These are phyloP conservation scores for Penicillium sp. DNA, from an alignment of 2,329 filamentous ascomycete species.

Conservation along the genomic window DNA sequence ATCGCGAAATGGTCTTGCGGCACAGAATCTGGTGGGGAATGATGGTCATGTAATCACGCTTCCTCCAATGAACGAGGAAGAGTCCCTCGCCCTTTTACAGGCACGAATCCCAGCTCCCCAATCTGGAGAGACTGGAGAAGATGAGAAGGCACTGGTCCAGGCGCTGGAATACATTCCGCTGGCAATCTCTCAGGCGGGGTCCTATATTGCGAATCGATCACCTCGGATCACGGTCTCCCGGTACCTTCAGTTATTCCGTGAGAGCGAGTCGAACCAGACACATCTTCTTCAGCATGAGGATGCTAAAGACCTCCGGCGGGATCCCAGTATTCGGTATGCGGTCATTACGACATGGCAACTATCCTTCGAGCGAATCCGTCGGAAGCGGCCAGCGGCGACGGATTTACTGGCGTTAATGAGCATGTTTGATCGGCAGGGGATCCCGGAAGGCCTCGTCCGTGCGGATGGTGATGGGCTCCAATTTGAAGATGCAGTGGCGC, in stretches of 20 bases:
- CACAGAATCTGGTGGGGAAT: slow-evolving; percentile 14
- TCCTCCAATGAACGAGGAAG: slow-evolving; percentile 15
- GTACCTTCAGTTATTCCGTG: slow-evolving; percentile 46
- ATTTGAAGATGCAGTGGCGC: slow-evolving; percentile 26
- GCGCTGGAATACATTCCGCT: slow-evolving; percentile 12
- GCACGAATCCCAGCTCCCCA: neutral
- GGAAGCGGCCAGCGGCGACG: slow-evolving; percentile 2
- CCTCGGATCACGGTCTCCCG: slow-evolving; percentile 34
- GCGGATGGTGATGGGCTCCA: neutral
- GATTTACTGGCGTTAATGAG: slow-evolving; percentile 24
- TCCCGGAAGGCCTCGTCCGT: slow-evolving; percentile 16
- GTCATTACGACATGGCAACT: slow-evolving; percentile 44
- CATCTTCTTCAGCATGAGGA: slow-evolving; percentile 34
- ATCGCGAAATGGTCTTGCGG: slow-evolving; percentile 19
- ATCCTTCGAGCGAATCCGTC: slow-evolving; percentile 31
- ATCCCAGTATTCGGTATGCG: slow-evolving; percentile 39
- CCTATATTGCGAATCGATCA: slow-evolving; percentile 29
- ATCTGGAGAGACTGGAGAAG: slow-evolving; percentile 3
- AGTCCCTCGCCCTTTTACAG: slow-evolving; percentile 13
- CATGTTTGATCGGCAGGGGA: slow-evolving; percentile 22
- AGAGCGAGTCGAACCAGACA: slow-evolving; percentile 34
- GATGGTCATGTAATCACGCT: slow-evolving; percentile 7
- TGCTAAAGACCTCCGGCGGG: slow-evolving; percentile 35
- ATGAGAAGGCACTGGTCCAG: slow-evolving; percentile 12
- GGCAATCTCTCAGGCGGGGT: slow-evolving; percentile 32